Base-by-base conservation (phyloP, 116 monocot species). In the Trichopus zeylanicus region DNA sequence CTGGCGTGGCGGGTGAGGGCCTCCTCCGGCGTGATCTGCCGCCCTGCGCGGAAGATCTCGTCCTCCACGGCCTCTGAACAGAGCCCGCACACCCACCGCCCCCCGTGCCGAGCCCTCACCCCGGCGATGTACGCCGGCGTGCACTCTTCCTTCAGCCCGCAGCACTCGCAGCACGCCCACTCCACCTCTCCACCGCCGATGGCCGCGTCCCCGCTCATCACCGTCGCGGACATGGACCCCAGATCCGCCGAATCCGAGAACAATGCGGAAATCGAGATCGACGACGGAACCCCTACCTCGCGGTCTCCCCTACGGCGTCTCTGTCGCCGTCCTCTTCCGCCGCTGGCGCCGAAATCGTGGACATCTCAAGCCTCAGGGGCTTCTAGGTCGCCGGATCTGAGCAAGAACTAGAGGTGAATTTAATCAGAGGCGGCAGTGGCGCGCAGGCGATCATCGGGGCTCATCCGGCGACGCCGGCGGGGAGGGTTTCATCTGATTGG, bases 81-180 rank as follows among this genome's bases (percentile, higher is more conserved):
- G 48, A 91, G 75, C 2, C 91, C 91, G 54, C 91, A 91, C 42
- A 91, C 67, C 91, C 91, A 91, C 13, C 75, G 65, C 27, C 91
- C 91, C 29, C 57, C 34, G 67, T 75, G 35, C 19, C 73, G 58
- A 53, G 59, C 79, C 27, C 74, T 67, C 37, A 87, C 81, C 54
- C 46, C 30, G 10, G 66, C 63, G 48, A 91, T 75, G 75, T 91
- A 91, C 19, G 55, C 83, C 27, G 66, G 65, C 27, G 91, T 91
- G 78, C 83, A 91, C 62, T 91, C 91, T 68, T 91, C 91, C 18
- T 66, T 81, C 65, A 91, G 60, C 15, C 75, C 81, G 72, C 91
- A 91, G 68, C 91, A 91, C 32, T 75, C 83, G 67, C 91, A 91
- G 59, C 23, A 60, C 21, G 69, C 79, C 26, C 30, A 31, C 65